These are phyloP conservation scores for Aspergillus japonicus DNA, from an alignment of 2,329 filamentous ascomycete genomes.

Conservation along the genomic window DNA sequence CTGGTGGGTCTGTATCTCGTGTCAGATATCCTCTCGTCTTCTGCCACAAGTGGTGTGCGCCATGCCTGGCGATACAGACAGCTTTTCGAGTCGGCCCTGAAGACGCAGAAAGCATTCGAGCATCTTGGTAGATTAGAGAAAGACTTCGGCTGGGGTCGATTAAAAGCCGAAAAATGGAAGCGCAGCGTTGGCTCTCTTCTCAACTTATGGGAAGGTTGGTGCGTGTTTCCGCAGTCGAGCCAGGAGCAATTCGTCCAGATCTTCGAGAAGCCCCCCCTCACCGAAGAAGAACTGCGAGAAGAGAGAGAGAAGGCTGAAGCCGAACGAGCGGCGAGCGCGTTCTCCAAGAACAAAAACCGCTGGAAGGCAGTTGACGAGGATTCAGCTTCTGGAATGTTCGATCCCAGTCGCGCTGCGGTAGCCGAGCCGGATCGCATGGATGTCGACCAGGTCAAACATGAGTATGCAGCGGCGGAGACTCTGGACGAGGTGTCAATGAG, in stretches of 20 bases:
- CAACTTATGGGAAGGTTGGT: conserved; percentile 65
- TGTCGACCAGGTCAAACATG: conserved; percentile 30
- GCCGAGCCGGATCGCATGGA: conserved; percentile 34
- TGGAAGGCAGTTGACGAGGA: conserved; percentile 50
- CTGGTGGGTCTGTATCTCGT: conserved; percentile 80
- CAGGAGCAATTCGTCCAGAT: conserved; percentile 68
- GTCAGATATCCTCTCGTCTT: conserved; percentile 76
- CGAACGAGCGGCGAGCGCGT: conserved; percentile 36
- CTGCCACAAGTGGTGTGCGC: conserved; percentile 70
- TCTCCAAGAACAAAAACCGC: conserved; percentile 44
- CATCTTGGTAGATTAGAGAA: conserved; percentile 71
- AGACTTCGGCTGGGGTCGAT: conserved; percentile 71
- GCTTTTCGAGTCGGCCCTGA: conserved; percentile 72
- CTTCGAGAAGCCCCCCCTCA: conserved; percentile 69
- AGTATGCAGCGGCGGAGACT: conserved; percentile 45
- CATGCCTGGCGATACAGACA: conserved; percentile 85
- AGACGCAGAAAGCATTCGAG: conserved; percentile 68
- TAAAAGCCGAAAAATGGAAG: conserved; percentile 83
- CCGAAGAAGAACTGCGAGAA: conserved; percentile 44
- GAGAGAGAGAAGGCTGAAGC: conserved; percentile 46
- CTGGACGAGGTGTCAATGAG: conserved; percentile 44
- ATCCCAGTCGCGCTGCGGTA: conserved; percentile 25
- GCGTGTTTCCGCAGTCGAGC: conserved; percentile 68
- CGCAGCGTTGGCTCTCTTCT: conserved; percentile 69
- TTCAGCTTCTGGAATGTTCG: conserved; percentile 30